Percentiles rank a stretch among this genome's conserved stretches.
phyloP scores from a whole-genome alignment of 2,329 filamentous ascomycete genomes.

The Diaporthe velutina region DNA sequence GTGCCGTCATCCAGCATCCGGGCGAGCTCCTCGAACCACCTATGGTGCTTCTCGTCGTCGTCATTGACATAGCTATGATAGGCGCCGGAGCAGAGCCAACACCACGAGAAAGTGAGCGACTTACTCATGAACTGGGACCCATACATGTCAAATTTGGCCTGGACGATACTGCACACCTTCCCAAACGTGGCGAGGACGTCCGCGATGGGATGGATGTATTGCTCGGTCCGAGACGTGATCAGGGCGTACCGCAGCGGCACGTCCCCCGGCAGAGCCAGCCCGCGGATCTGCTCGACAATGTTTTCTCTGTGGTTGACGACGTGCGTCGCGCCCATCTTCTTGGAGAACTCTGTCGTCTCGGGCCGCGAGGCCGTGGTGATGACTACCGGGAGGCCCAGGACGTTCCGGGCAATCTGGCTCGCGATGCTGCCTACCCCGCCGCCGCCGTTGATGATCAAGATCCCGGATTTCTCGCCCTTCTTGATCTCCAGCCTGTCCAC shows the following conservation, averaged over 20 bases:
- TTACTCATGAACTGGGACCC: slow-evolving; percentile 61
- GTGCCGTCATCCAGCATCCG: slow-evolving; percentile 50
- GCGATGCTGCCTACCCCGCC: slow-evolving; percentile 59
- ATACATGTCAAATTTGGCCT: slow-evolving; percentile 57
- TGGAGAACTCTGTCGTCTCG: slow-evolving; percentile 55
- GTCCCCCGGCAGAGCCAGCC: slow-evolving; percentile 48
- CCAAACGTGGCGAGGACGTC: slow-evolving; percentile 57
- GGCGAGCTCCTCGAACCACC: slow-evolving; percentile 52
- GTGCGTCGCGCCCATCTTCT: slow-evolving; percentile 57
- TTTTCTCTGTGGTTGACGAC: slow-evolving; percentile 57
- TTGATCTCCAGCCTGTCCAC: slow-evolving; percentile 52
- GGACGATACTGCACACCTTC: slow-evolving; percentile 60
- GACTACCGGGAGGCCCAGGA: slow-evolving; percentile 56
- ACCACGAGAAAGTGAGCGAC: slow-evolving; percentile 57
- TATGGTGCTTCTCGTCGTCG: slow-evolving; percentile 54
- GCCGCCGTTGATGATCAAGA: slow-evolving; percentile 60
- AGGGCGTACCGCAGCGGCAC: slow-evolving; percentile 56
- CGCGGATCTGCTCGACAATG: slow-evolving; percentile 52
- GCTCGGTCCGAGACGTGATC: slow-evolving; percentile 56
- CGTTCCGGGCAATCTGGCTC: slow-evolving; percentile 56
- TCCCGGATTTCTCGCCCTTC: slow-evolving; percentile 49
- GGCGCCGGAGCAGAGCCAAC: slow-evolving; percentile 55
- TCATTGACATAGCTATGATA: slow-evolving; percentile 51
- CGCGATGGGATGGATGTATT: slow-evolving; percentile 54
- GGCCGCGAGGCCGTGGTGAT: slow-evolving; percentile 57